Conservation (phyloP, 129 eudicot species). For the Calendula officinalis region DNA sequence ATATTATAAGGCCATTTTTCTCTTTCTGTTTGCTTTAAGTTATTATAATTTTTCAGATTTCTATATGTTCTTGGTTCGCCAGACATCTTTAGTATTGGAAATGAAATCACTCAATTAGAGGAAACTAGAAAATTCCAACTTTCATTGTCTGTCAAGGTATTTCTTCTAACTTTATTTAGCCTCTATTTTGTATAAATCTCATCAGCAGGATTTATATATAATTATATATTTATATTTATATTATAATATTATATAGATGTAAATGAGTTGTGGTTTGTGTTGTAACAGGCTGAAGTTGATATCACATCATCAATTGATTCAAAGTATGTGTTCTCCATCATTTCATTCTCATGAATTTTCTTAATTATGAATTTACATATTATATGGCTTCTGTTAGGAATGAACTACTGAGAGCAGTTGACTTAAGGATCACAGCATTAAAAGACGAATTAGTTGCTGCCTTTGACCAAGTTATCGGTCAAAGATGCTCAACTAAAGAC, state of each 20-base stretch:
- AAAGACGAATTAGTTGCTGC: constrained; percentile 61
- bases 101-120: constrained; percentile 77
- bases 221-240: background rate
- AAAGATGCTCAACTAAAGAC: constrained; percentile 50
- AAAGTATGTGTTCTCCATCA: constrained; percentile 51
- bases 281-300: constrained; percentile 52
- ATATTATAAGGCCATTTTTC: background rate
- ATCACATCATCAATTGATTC: constrained; percentile 61
- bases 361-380: constrained; percentile 2
- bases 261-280: constrained; percentile 16
- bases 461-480: constrained; percentile 57
- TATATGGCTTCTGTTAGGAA: constrained; percentile 54
- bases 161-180: background rate
- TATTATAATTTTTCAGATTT: constrained; percentile 49
- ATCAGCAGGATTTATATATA: too few species aligned
- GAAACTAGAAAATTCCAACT: constrained; percentile 79
- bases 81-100: constrained; percentile 43
- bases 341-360: constrained; percentile 13
- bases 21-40: background rate
- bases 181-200: too few species aligned
- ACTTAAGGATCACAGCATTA: constrained; percentile 70
- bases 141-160: constrained; percentile 47
- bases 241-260: background rate
- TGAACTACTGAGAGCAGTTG: constrained; percentile 83
- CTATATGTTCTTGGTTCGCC: constrained; percentile 51